phyloP scores from a whole-genome alignment of 2,329 filamentous ascomycete species.

The Microdochium trichocladiopsis region DNA sequence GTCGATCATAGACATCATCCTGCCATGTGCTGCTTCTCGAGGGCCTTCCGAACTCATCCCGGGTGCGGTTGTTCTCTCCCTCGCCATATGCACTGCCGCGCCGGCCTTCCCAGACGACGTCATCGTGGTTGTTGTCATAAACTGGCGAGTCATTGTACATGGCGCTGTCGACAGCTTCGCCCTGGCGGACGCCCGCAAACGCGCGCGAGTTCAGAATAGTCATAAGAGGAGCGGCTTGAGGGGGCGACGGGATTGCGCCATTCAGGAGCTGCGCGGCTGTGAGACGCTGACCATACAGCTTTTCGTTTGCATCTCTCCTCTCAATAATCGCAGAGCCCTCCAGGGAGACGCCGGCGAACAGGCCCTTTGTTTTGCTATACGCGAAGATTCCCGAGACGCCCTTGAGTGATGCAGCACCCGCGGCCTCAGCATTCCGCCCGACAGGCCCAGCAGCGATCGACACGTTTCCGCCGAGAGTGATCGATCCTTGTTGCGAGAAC shows the following conservation, averaged over 20 bases:
- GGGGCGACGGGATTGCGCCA: conserved; percentile 70
- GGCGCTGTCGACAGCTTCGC: conserved; percentile 39
- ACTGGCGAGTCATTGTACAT: conserved; percentile 95
- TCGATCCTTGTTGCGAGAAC: conserved; percentile 84
- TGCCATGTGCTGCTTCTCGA: conserved; percentile 65
- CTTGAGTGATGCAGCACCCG: conserved; percentile 84
- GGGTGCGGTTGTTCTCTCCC: conserved; percentile 35
- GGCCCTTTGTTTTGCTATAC: conserved; percentile 95
- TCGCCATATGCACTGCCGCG: conserved; percentile 66
- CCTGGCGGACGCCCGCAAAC: conserved; percentile 61
- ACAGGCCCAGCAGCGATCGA: conserved; percentile 91
- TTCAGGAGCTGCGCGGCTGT: conserved; percentile 77
- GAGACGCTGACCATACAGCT: conserved; percentile 79
- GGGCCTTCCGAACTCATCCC: conserved; percentile 48
- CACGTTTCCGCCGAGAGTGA: conserved; percentile 93
- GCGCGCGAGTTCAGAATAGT: conserved; percentile 75
- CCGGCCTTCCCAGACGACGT: conserved; percentile 76
- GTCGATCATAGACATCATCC: conserved; percentile 67
- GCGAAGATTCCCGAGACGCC: conserved; percentile 89
- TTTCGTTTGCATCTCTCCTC: conserved; percentile 92
- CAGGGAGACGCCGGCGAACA: conserved; percentile 92
- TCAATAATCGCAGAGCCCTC: conserved; percentile 93
- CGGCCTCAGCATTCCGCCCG: conserved; percentile 91
- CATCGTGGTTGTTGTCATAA: conserved; percentile 77
- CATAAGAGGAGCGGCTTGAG: conserved; percentile 78